Evolutionary conservation across 2,329 filamentous ascomycete species (phyloP).

Genomic region (Fusarium succisae): DNA sequence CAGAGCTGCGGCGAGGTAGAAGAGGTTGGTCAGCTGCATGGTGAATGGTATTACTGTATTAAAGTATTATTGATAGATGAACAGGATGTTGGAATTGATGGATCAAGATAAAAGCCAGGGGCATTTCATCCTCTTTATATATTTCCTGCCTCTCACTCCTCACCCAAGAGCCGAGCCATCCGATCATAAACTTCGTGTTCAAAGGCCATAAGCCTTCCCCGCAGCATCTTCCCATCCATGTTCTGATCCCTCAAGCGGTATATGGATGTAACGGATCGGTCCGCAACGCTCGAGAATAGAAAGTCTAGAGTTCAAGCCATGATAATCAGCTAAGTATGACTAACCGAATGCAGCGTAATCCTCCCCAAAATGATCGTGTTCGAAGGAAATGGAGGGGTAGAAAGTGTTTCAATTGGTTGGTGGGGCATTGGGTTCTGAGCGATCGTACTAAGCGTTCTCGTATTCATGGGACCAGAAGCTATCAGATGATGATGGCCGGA

Average conservation of each 20-base stretch:
- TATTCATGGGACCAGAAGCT: background rate
- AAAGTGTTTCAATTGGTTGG: background rate
- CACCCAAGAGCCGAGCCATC: background rate
- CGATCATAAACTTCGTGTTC: background rate
- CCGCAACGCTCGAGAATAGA: background rate
- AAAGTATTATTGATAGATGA: too few relatives aligned
- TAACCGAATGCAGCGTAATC: background rate
- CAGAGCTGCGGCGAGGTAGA: conserved; percentile 49
- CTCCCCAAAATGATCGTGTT: background rate
- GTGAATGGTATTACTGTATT: conserved; percentile 28
- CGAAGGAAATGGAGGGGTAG: background rate
- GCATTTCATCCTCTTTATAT: background rate
- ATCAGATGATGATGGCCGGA: background rate
- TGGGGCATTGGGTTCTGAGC: background rate
- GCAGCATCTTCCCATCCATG: background rate
- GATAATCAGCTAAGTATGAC: background rate
- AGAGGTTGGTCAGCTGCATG: conserved; percentile 54
- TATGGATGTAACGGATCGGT: background rate
- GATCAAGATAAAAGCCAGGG: background rate
- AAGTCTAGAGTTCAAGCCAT: background rate
- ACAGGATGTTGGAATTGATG: background rate
- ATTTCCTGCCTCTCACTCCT: rapidly evolving
- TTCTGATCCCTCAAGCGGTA: background rate
- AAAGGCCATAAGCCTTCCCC: background rate
- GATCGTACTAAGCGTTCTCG: background rate